These are phyloP conservation scores for Coniosporium apollinis DNA, from an alignment of 495 filamentous ascomycete species.

Conservation along the genomic window DNA sequence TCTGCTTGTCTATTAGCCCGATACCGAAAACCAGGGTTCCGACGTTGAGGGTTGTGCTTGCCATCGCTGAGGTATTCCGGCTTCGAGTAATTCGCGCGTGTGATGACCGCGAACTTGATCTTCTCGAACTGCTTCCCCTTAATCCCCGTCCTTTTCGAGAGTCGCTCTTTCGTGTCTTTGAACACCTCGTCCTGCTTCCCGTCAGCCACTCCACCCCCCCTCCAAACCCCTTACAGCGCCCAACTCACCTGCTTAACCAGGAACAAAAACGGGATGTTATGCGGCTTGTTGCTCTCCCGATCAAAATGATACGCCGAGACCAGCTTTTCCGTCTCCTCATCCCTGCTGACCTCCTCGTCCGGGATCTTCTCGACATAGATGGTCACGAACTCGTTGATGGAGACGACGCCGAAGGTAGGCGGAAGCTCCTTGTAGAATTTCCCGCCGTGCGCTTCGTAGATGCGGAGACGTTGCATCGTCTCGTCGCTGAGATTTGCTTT, in stretches of 20 bases:
- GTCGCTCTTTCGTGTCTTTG: constrained; percentile 74
- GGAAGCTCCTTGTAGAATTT: constrained; percentile 65
- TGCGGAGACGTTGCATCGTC: constrained; percentile 43
- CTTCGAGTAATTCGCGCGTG: constrained; percentile 44
- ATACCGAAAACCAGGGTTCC: too few relatives aligned
- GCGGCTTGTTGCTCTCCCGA: constrained; percentile 57
- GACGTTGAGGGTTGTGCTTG: constrained; percentile 31
- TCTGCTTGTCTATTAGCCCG: constrained; percentile 35
- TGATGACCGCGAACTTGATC: constrained; percentile 83
- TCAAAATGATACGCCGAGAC: constrained; percentile 86
- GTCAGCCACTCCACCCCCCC: not conserved
- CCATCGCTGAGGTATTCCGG: constrained; percentile 78
- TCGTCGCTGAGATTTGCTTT: constrained; percentile 68
- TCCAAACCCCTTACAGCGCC: not conserved
- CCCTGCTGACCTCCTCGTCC: constrained; percentile 43
- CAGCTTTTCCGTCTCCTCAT: constrained; percentile 34
- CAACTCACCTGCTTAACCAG: constrained; percentile 59
- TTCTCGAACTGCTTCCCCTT: constrained; percentile 98
- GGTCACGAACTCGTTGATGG: constrained; percentile 70
- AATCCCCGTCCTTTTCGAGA: constrained; percentile 78
- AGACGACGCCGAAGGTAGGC: constrained; percentile 44
- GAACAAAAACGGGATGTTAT: constrained; percentile 84
- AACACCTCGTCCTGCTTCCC: constrained; percentile 58
- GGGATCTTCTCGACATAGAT: constrained; percentile 68
- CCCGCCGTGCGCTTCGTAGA: constrained; percentile 63